Conservation (phyloP, 1,139 yeast species). For the Dujonia santamariae region DNA sequence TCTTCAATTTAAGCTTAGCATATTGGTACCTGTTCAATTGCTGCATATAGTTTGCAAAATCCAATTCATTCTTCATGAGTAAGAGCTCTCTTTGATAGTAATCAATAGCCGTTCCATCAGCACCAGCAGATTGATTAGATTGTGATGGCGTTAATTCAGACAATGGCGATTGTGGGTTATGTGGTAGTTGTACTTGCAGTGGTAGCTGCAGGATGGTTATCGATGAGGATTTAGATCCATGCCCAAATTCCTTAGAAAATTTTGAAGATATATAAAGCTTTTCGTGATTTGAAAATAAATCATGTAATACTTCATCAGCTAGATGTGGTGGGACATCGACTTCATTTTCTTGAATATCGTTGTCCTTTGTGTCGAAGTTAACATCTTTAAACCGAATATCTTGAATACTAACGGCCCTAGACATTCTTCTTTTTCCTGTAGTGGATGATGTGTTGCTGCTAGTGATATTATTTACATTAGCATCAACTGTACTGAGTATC, state of each 20-base stretch:
- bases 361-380: conserved; percentile 16
- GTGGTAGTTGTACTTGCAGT: too few species aligned
- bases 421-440: not conserved
- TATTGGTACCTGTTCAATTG: conserved; percentile 49
- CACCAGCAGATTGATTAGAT: not conserved
- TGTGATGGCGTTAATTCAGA: not conserved
- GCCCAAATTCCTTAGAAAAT: not conserved
- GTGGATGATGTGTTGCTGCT: not conserved
- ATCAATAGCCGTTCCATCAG: conserved; percentile 28
- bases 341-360: not conserved
- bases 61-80: conserved; percentile 59
- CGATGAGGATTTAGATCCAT: not conserved
- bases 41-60: conserved; percentile 56
- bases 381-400: conserved; percentile 30
- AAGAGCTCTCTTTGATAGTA: conserved; percentile 59
- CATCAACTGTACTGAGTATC: conserved; percentile 4
- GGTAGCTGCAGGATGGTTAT: too few species aligned
- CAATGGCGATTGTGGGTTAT: not conserved
- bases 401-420: conserved; percentile 1
- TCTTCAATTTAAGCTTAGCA: conserved; percentile 28
- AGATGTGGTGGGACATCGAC: too few species aligned
- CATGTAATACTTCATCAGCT: conserved; percentile 11
- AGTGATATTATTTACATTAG: not conserved
- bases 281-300: conserved; percentile 34
- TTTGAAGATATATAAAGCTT: conserved; percentile 20